Evolutionary conservation across 2,329 filamentous ascomycete genomes (phyloP).

Genomic region (Fusarium sp.): DNA sequence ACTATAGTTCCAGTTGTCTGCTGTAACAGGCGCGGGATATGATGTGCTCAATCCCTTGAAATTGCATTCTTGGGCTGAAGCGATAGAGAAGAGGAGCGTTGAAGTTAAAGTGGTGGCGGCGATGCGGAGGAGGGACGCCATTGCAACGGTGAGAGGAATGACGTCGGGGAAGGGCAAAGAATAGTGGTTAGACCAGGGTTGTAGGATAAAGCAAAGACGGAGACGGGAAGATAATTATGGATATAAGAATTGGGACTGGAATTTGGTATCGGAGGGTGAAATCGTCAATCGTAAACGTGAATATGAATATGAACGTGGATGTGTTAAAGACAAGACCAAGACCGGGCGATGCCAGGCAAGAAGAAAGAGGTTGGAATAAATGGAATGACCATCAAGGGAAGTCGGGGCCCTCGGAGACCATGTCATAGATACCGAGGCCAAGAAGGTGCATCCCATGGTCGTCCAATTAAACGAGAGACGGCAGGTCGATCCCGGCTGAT

Average conservation of each 20-base stretch:
- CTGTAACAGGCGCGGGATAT: conserved; percentile 55
- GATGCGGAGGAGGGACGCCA: conserved; percentile 29
- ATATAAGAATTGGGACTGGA: not conserved
- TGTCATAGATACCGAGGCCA: conserved; percentile 18
- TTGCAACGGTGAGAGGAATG: conserved; percentile 23
- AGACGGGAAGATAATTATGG: not conserved
- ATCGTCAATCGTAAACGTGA: conserved; percentile 10
- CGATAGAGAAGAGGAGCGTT: conserved; percentile 11
- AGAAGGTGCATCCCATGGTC: conserved; percentile 5
- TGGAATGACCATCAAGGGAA: conserved; percentile 1
- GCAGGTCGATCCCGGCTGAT: conserved; percentile 13
- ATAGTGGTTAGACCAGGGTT: not conserved
- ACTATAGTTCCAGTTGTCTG: conserved; percentile 59
- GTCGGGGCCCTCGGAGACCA: conserved; percentile 7
- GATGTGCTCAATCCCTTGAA: conserved; percentile 50
- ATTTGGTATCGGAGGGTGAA: conserved; percentile 6
- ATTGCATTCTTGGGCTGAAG: conserved; percentile 21
- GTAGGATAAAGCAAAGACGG: not conserved
- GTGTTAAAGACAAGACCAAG: conserved; percentile 5
- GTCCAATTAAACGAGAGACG: conserved; percentile 16
- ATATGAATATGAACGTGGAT: not conserved
- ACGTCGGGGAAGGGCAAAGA: not conserved
- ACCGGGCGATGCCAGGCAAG: not conserved
- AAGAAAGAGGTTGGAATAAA: not conserved
- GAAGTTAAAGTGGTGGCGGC: conserved; percentile 17